Percentiles rank a stretch among this genome's conserved stretches.
These are phyloP conservation scores for Yamadazyma friedrichii DNA, from an alignment of 1,139 yeast species.

Conservation along the genomic window DNA sequence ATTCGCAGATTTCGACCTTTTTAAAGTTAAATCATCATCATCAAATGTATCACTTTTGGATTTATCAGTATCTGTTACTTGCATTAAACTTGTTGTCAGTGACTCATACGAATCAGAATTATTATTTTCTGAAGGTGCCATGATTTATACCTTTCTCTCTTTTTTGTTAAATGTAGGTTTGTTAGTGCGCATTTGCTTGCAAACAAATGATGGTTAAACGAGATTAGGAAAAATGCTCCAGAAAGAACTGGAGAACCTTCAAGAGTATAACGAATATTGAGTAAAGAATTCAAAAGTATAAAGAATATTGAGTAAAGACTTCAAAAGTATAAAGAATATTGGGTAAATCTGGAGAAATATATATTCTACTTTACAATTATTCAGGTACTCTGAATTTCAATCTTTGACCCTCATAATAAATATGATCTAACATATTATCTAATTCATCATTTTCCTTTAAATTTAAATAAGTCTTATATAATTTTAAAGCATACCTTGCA, in stretches of 20 bases:
- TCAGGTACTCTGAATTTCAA: constrained; percentile 42
- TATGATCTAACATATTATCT: constrained; percentile 57
- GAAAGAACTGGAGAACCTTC: background rate
- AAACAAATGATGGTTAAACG: background rate
- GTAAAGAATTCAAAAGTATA: background rate
- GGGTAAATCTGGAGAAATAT: background rate
- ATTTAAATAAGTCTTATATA: constrained; percentile 72
- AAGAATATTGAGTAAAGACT: background rate
- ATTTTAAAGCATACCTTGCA: constrained; percentile 78
- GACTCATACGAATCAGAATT: background rate
- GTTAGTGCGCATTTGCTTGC: constrained; percentile 2
- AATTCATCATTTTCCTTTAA: constrained; percentile 58
- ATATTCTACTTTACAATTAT: background rate
- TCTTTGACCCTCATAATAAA: constrained; percentile 73
- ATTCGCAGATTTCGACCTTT: constrained; percentile 2
- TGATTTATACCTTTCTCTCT: background rate
- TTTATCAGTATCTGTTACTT: background rate
- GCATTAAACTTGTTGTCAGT: background rate
- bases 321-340: background rate
- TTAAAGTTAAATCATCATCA: background rate
- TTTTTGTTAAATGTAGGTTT: background rate
- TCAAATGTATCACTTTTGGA: background rate
- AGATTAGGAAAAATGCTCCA: background rate
- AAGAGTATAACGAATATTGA: background rate
- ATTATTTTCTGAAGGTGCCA: constrained; percentile 1